phyloP scores from a whole-genome alignment of 495 filamentous ascomycete genomes.

The Penicillium ucsense region DNA sequence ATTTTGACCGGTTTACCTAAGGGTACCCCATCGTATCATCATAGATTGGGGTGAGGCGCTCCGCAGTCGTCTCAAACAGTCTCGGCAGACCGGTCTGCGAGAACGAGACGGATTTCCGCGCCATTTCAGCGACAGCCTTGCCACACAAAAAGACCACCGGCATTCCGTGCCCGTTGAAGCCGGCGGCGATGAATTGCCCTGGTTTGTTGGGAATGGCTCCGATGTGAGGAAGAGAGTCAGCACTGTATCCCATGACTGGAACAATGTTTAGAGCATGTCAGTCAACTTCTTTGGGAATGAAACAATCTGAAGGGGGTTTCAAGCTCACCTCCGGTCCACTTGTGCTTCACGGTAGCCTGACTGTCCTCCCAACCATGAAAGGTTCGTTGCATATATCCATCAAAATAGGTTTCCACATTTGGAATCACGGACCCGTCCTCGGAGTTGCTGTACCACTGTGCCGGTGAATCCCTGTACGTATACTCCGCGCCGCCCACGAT shows the following conservation, averaged over 20 bases:
- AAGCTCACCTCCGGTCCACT: constrained; percentile 40
- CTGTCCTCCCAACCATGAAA: constrained; percentile 40
- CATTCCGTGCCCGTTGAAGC: constrained; percentile 51
- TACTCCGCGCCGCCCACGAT: constrained; percentile 54
- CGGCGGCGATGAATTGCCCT: constrained; percentile 39
- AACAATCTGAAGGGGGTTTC: too few relatives aligned
- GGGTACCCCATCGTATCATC: constrained; percentile 5
- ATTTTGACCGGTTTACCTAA: too few relatives aligned
- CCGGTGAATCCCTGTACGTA: constrained; percentile 36
- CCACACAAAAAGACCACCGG: constrained; percentile 35
- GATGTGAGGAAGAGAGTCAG: constrained; percentile 38
- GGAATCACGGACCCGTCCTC: constrained; percentile 45
- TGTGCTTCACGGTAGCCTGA: constrained; percentile 29
- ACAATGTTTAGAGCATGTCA: background rate
- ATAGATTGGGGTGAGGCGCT: constrained; percentile 12
- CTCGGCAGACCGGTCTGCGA: constrained; percentile 30
- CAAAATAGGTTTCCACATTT: constrained; percentile 47
- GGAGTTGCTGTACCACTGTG: constrained; percentile 44
- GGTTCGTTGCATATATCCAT: constrained; percentile 44
- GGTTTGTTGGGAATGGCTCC: constrained; percentile 36
- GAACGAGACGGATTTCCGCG: constrained; percentile 19
- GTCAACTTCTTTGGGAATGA: too few relatives aligned
- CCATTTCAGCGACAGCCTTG: constrained; percentile 40
- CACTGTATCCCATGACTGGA: constrained; percentile 36
- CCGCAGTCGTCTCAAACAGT: constrained; percentile 28